phyloP scores from a whole-genome alignment of 768 basidiomycete species.

The Multifurca ochricompacta region DNA sequence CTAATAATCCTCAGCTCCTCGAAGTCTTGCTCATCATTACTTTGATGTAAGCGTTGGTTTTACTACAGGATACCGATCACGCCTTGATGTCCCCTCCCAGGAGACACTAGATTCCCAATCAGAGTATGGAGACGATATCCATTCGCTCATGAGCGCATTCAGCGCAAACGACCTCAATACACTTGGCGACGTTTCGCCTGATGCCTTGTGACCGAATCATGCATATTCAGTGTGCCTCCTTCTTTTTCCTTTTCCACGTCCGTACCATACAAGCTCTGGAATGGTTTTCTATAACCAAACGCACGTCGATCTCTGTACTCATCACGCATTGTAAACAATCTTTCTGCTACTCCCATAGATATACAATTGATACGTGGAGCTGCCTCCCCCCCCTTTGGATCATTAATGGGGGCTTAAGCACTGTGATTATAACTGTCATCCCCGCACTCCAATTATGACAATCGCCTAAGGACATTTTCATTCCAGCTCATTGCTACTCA shows the following conservation, averaged over 20 bases:
- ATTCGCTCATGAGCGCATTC: constrained; percentile 53
- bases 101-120: constrained; percentile 68
- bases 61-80: constrained; percentile 2
- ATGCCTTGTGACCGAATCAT: constrained; percentile 45
- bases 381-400: not conserved
- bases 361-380: not conserved
- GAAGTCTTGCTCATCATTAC: constrained; percentile 83
- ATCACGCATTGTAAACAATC: not conserved
- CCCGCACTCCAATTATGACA: not conserved
- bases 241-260: not conserved
- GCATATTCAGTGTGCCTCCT: not conserved
- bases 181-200: constrained; percentile 63
- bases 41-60: constrained; percentile 64
- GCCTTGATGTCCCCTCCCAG: constrained; percentile 30
- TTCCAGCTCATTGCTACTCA: not conserved
- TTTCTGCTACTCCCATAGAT: not conserved
- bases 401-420: not conserved
- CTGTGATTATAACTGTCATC: not conserved
- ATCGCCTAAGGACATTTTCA: not conserved
- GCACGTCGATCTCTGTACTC: not conserved
- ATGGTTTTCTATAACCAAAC: not conserved
- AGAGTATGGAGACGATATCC: constrained; percentile 65
- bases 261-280: not conserved
- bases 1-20: constrained; percentile 51
- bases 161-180: constrained; percentile 49